A percentile compares a stretch with the other conserved stretches of the same genome.
Evolutionary conservation across 169 alveolate species (phyloP).

Genomic region (Ophryocystis elektroscirrha): DNA sequence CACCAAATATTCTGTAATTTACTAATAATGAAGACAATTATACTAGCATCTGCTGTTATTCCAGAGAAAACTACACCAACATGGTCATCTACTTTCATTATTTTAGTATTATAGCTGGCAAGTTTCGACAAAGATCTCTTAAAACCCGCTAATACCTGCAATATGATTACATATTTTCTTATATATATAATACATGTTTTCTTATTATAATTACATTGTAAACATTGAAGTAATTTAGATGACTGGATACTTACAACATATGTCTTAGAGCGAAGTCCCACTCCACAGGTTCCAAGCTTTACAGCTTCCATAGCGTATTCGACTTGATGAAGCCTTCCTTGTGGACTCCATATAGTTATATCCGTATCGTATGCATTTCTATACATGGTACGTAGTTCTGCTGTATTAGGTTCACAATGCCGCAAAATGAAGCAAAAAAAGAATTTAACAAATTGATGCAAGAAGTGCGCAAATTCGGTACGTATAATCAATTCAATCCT

Average conservation of each 20-base stretch:
- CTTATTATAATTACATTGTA: too few relatives aligned
- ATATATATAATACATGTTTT: too few relatives aligned
- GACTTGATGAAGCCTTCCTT: constrained; percentile 66
- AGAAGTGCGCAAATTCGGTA: too few relatives aligned
- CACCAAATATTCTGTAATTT: constrained; percentile 11
- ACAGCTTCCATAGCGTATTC: constrained; percentile 94
- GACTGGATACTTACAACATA: constrained; percentile 47
- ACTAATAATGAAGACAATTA: not conserved
- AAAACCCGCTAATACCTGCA: constrained; percentile 56
- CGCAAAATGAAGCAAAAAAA: too few relatives aligned
- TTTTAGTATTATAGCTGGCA: constrained; percentile 67
- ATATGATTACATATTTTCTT: constrained; percentile 22
- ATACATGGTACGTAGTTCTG: too few relatives aligned
- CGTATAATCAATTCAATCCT: too few relatives aligned
- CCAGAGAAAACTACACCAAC: constrained; percentile 85
- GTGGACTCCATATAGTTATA: constrained; percentile 77
- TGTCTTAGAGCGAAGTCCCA: constrained; percentile 57
- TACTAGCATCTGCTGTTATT: constrained; percentile 78
- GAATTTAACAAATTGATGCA: too few relatives aligned
- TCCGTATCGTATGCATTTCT: constrained; percentile 73
- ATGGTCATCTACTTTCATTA: constrained; percentile 70
- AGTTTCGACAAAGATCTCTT: constrained; percentile 59
- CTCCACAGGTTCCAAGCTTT: constrained; percentile 74
- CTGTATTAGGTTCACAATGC: too few relatives aligned
- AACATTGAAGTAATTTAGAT: too few relatives aligned